phyloP scores from a whole-genome alignment of 2,329 filamentous ascomycete genomes.

The Claviceps arundinis region DNA sequence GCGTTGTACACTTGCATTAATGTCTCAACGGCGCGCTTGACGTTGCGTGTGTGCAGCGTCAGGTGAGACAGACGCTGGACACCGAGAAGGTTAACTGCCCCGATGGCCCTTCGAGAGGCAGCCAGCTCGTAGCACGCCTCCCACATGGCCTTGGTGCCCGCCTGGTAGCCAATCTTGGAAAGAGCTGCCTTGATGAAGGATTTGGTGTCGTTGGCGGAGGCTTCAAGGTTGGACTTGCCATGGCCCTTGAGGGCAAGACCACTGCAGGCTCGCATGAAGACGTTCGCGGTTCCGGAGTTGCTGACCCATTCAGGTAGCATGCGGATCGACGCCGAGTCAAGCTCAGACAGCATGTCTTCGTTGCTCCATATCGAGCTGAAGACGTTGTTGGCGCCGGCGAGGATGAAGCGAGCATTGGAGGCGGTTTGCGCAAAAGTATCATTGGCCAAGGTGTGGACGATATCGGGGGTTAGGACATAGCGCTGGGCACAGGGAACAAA shows the following conservation, averaged over 20 bases:
- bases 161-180: background rate
- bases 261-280: constrained; percentile 1
- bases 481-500: background rate
- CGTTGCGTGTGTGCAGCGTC: background rate
- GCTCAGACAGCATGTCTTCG: background rate
- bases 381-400: background rate
- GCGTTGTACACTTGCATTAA: background rate
- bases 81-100: background rate
- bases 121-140: background rate
- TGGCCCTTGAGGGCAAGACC: background rate
- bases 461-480: background rate
- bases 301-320: constrained; percentile 1
- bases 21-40: background rate
- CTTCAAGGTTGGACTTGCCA: background rate
- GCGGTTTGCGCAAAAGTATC: background rate
- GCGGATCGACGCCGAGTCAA: background rate
- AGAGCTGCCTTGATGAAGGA: background rate
- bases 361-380: background rate
- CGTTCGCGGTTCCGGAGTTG: background rate
- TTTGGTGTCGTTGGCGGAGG: background rate
- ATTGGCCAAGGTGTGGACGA: background rate
- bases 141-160: background rate
- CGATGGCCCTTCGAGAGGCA: background rate
- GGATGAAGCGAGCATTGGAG: background rate
- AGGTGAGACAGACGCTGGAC: background rate